Evolutionary conservation across 2,329 filamentous ascomycete species (phyloP).

Genomic region (Diaporthe nobilis): DNA sequence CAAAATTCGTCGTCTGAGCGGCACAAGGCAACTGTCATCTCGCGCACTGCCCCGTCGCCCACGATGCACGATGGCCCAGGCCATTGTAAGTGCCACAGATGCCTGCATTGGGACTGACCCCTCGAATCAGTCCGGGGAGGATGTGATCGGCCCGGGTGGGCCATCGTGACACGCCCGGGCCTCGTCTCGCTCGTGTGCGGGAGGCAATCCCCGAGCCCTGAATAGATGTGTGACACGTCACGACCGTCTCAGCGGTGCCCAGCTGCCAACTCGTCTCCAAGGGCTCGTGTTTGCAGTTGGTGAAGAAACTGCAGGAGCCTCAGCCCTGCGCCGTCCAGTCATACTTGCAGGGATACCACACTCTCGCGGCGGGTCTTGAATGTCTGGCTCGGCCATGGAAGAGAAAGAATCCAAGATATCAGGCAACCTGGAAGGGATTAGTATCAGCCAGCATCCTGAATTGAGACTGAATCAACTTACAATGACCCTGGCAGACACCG

Average conservation of each 20-base stretch:
- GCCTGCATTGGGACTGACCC: conserved; percentile 75
- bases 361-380: conserved; percentile 56
- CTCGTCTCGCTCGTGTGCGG: conserved; percentile 90
- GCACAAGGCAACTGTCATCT: conserved; percentile 58
- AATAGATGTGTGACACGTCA: conserved; percentile 81
- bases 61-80: conserved; percentile 57
- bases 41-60: conserved; percentile 74
- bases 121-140: conserved; percentile 82
- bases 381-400: conserved; percentile 65
- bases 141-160: conserved; percentile 81
- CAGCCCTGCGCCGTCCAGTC: conserved; percentile 25
- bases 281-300: conserved; percentile 86
- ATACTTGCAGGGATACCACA: conserved; percentile 26
- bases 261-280: conserved; percentile 77
- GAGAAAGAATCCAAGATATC: conserved; percentile 61
- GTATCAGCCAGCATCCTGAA: background rate
- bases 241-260: conserved; percentile 80
- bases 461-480: conserved; percentile 58
- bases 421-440: conserved; percentile 33
- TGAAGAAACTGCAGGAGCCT: conserved; percentile 85
- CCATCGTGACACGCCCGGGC: conserved; percentile 82
- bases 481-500: conserved; percentile 92
- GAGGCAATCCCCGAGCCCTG: conserved; percentile 79
- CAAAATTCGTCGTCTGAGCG: conserved; percentile 72
- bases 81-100: conserved; percentile 54